These are phyloP conservation scores for Poa pratensis DNA, from an alignment of 176 grass and related monocot genomes.

Conservation along the genomic window DNA sequence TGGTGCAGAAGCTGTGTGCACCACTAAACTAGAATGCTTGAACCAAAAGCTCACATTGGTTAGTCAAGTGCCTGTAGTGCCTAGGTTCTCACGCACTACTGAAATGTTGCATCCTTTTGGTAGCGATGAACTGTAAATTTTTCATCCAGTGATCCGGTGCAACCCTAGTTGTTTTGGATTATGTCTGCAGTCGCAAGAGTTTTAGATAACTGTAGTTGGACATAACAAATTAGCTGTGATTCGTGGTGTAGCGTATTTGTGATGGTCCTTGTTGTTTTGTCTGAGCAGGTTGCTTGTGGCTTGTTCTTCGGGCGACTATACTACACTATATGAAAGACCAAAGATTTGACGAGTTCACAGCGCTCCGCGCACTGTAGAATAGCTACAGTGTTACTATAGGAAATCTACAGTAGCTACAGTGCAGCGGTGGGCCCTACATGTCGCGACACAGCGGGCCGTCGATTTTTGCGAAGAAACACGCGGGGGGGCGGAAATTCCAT, in stretches of 20 bases:
- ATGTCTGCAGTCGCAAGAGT: background rate
- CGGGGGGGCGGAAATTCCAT: no score
- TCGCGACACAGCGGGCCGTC: no score
- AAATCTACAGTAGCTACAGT: no score
- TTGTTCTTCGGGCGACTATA: background rate
- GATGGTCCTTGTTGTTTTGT: background rate
- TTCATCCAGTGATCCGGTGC: background rate
- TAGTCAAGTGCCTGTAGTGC: constrained; percentile 26
- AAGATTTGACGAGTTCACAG: no score
- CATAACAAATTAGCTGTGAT: no score
- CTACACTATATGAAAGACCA: no score
- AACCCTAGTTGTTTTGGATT: background rate
- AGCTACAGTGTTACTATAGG: no score
- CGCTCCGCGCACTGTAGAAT: no score
- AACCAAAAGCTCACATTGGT: background rate
- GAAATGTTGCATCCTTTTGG: constrained; percentile 28
- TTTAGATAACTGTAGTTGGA: background rate
- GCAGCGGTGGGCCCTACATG: no score
- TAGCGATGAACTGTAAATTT: constrained; percentile 26
- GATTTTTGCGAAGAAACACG: no score
- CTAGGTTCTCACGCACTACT: constrained; percentile 33
- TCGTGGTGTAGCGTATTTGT: background rate
- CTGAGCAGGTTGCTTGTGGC: background rate
- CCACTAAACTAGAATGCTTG: constrained; percentile 32
- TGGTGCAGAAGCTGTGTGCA: background rate